phyloP scores from a whole-genome alignment of 352 stramenopile species.

The Saprolegnia diclina region DNA sequence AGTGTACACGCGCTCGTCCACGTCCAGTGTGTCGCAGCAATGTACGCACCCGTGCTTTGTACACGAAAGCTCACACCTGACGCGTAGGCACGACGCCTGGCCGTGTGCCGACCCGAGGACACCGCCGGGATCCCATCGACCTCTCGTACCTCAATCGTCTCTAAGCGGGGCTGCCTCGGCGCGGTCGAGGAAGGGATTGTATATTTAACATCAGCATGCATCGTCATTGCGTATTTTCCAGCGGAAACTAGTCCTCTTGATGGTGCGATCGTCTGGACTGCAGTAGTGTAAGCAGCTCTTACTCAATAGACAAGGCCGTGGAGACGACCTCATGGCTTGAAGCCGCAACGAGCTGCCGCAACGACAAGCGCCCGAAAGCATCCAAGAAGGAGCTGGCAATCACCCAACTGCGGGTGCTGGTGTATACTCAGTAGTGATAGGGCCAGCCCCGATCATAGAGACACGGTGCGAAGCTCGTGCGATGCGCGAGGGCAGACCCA shows the following conservation, averaged over 20 bases:
- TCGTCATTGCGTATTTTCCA: too few relatives aligned
- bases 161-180: background rate
- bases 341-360: too few relatives aligned
- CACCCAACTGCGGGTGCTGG: too few relatives aligned
- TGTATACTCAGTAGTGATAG: too few relatives aligned
- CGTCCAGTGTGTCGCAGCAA: background rate
- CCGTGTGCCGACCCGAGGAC: background rate
- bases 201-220: background rate
- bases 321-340: too few relatives aligned
- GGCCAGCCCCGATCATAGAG: too few relatives aligned
- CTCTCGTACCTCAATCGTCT: background rate
- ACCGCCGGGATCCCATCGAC: background rate
- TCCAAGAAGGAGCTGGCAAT: too few relatives aligned
- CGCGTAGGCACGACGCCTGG: background rate
- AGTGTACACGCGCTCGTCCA: background rate
- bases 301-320: too few relatives aligned
- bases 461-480: too few relatives aligned
- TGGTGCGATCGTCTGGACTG: background rate
- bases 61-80: background rate
- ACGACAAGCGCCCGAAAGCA: too few relatives aligned
- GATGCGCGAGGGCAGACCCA: too few relatives aligned
- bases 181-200: background rate
- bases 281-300: too few relatives aligned
- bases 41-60: background rate
- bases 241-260: background rate